Evolutionary conservation across 2,329 filamentous ascomycete genomes (phyloP), one percentile per base, ranked within the genome.

Genomic region (Pseudogymnoascus sp.): DNA sequence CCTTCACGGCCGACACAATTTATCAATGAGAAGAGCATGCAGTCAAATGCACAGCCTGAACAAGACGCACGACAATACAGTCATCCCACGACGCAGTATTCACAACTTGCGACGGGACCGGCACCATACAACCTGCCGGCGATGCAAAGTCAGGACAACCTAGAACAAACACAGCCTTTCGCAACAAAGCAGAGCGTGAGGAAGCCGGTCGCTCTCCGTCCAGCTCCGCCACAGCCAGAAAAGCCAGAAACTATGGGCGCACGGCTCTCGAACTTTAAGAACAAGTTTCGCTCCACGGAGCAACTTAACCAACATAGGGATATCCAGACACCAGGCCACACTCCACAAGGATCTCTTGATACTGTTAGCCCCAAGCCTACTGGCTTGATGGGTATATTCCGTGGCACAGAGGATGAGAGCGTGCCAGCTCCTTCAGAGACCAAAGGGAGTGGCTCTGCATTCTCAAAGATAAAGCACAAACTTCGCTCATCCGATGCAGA

Each of bases 381-480:
- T 14, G 49, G 49, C 28, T 56, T 56, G n/a, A 56, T 56, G 28
- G 34, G 34, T 34, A 56, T 21, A 56, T 56, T 56, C 5, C 28
- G 49, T 7, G 49, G n/a, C 16, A 34, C 49, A 34, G 49, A 56
- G 28, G 49, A 56, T 56, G 28, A 56, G 49, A 56, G 9, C 16
- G 49, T 8, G 16, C 1, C n/a, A 18, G 16, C 28, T 56, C n/a
- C 34, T 14, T 25, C 59, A 5, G 38, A 38, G 21, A 60, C 31
- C 14, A 60, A 60, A 36, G 38, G 36, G 12, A 25, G 21, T 25
- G 59, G 59, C 7, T 60, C 59, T 11, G 38, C 34, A 11, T 42
- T 60, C 34, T 60, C 59, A 40, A 60, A 60, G 31, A 38, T 60
- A 12, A 60, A 60, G 12, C 18, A 18, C 59, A 60, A 60, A 12